Base-by-base conservation (phyloP, 805 yeast genomes). In the Blastobotrys americana region DNA sequence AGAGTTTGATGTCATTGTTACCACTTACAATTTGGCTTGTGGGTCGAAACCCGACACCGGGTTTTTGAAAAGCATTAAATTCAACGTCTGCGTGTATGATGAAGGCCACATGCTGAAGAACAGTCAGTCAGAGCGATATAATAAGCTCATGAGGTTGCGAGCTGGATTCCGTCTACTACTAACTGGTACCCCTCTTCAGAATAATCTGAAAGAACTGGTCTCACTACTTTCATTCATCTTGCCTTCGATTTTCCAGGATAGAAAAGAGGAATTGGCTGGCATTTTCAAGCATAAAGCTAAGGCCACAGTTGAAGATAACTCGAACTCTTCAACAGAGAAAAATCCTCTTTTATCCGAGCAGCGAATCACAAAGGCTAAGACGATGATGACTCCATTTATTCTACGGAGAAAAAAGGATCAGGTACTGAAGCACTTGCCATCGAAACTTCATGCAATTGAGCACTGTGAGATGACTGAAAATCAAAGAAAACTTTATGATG, bases 351-450 rank as follows among this genome's bases (percentile, higher is more conserved):
- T 93, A 34, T 86, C 97, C 0, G 84, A 82, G 53, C 95, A 90
- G 65, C 94, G 98, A 0, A 88, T 93, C 50, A 74, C 80, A 27
- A 84, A 88, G 59, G 99, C 99, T 3, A 87, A 86, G 61, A 83
- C 93, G 3, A 90, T 93, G 97, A 90, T 93, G 97, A 84, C 94
- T 2, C 99, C 99, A 3, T 93, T 93, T 67, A 90, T 93, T 5
- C 69, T 93, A 56, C 76, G 99, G 64, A 79, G 99, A 61, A 82
- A 82, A 60, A 93, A 93, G 67, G 84, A 77, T 45, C 97, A 90
- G 64, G 98, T 93, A 5, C 73, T 93, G 63, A 78, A 84, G 59
- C 90, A 93, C 60, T 69, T 93, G 47, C 98, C 98, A 1, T 71
- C 74, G 23, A 93, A 93, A 59, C 66, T 69, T 44, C 86, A 82